These are phyloP conservation scores for Hirschfeldia incana DNA, from an alignment of 345 rosid genomes.

Conservation along the genomic window DNA sequence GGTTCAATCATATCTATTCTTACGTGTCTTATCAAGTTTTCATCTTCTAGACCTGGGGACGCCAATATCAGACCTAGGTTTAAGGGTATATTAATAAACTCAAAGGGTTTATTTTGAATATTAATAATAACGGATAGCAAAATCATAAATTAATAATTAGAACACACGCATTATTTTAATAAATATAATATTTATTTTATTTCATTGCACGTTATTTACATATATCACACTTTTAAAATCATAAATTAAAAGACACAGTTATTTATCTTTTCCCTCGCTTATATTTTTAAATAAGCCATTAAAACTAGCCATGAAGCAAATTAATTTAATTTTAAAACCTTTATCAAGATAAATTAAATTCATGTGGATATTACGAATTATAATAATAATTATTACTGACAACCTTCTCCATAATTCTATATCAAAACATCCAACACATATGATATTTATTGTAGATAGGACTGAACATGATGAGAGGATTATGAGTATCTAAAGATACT, in stretches of 20 bases:
- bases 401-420: not conserved
- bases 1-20: not conserved
- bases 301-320: too few relatives aligned
- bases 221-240: not conserved
- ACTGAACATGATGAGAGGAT: constrained; percentile 30
- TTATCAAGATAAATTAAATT: too few relatives aligned
- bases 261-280: not conserved
- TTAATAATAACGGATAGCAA: not conserved
- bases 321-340: too few relatives aligned
- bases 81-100: not conserved
- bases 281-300: too few relatives aligned
- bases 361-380: too few relatives aligned
- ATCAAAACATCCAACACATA: constrained; percentile 19
- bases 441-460: constrained; percentile 24
- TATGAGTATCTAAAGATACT: constrained; percentile 15
- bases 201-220: not conserved
- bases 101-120: not conserved
- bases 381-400: not conserved
- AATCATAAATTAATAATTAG: too few relatives aligned
- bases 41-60: not conserved
- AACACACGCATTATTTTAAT: too few relatives aligned
- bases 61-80: not conserved
- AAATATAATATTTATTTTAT: too few relatives aligned
- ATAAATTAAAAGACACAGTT: not conserved
- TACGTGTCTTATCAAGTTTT: not conserved